phyloP scores from a whole-genome alignment of 2,329 filamentous ascomycete genomes.

The Diatrype stigma region DNA sequence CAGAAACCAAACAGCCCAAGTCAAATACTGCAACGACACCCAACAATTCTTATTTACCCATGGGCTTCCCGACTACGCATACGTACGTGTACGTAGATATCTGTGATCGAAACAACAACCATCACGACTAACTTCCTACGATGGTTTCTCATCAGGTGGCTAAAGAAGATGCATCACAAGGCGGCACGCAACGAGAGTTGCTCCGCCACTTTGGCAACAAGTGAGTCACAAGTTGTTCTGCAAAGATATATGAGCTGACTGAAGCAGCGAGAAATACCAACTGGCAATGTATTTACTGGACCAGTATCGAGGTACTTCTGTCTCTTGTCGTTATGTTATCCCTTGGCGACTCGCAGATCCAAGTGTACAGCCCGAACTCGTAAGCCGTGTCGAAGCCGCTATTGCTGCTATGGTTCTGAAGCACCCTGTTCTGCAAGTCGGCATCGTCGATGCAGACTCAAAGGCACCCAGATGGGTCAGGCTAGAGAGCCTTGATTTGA shows the following conservation, averaged over 20 bases:
- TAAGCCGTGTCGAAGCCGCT: constrained; percentile 10
- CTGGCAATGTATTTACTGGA: constrained; percentile 17
- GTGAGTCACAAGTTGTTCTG: not conserved
- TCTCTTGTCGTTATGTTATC: constrained; percentile 16
- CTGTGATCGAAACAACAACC: too few relatives aligned
- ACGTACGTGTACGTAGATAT: too few relatives aligned
- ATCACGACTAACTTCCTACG: too few relatives aligned
- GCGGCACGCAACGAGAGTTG: too few relatives aligned
- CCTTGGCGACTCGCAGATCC: constrained; percentile 8
- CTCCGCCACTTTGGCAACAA: not conserved
- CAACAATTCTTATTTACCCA: too few relatives aligned
- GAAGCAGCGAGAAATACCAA: constrained; percentile 17
- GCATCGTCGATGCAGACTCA: constrained; percentile 11
- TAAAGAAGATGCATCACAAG: too few relatives aligned
- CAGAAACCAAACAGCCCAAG: too few relatives aligned
- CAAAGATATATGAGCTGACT: not conserved
- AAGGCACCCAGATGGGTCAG: constrained; percentile 12
- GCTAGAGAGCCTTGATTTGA: constrained; percentile 14
- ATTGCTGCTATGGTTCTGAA: constrained; percentile 9
- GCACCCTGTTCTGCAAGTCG: constrained; percentile 16
- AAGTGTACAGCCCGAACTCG: constrained; percentile 4
- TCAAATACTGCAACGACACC: too few relatives aligned
- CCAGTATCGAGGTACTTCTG: constrained; percentile 14
- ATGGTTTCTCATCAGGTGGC: too few relatives aligned
- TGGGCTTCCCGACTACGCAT: too few relatives aligned